phyloP scores from a whole-genome alignment of 768 basidiomycete genomes.

The Tricholoma hemisulphureum region DNA sequence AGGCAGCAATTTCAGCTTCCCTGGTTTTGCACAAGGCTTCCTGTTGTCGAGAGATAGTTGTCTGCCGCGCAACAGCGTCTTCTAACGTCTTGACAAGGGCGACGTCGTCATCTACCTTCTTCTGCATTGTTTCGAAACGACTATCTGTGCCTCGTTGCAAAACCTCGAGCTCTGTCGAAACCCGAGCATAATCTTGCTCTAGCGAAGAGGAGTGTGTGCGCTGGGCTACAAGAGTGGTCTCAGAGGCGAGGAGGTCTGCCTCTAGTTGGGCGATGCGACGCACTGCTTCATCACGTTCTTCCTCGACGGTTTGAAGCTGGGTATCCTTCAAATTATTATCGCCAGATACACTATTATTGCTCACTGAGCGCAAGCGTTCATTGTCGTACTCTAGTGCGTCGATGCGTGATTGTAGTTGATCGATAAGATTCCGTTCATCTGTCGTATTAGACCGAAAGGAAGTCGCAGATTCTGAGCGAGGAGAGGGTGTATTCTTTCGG shows the following conservation, averaged over 20 bases:
- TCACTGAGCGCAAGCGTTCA: slow-evolving; percentile 46
- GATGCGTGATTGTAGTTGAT: slow-evolving; percentile 48
- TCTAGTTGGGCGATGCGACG: slow-evolving; percentile 43
- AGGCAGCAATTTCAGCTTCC: slow-evolving; percentile 55
- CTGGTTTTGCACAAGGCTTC: slow-evolving; percentile 53
- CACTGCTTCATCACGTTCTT: slow-evolving; percentile 45
- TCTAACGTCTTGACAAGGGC: slow-evolving; percentile 48
- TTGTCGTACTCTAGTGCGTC: slow-evolving; percentile 73
- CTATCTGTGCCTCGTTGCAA: slow-evolving; percentile 44
- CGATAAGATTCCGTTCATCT: slow-evolving; percentile 38
- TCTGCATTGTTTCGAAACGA: slow-evolving; percentile 29
- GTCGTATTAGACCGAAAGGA: slow-evolving; percentile 31
- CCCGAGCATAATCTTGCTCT: slow-evolving; percentile 41
- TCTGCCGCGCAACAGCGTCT: slow-evolving; percentile 50
- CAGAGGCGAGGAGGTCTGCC: slow-evolving; percentile 37
- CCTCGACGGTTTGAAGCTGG: slow-evolving; percentile 41
- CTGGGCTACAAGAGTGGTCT: slow-evolving; percentile 45
- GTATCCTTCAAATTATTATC: slow-evolving; percentile 42
- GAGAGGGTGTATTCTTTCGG: slow-evolving; percentile 5
- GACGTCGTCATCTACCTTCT: slow-evolving; percentile 39
- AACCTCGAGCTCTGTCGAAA: slow-evolving; percentile 43
- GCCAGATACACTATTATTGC: slow-evolving; percentile 26
- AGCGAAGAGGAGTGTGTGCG: slow-evolving; percentile 45
- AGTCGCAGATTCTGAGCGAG: slow-evolving; percentile 41
- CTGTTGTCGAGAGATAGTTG: slow-evolving; percentile 48